Base-by-base conservation (phyloP, 2,329 filamentous ascomycete genomes). In the Curvularia spicifera region DNA sequence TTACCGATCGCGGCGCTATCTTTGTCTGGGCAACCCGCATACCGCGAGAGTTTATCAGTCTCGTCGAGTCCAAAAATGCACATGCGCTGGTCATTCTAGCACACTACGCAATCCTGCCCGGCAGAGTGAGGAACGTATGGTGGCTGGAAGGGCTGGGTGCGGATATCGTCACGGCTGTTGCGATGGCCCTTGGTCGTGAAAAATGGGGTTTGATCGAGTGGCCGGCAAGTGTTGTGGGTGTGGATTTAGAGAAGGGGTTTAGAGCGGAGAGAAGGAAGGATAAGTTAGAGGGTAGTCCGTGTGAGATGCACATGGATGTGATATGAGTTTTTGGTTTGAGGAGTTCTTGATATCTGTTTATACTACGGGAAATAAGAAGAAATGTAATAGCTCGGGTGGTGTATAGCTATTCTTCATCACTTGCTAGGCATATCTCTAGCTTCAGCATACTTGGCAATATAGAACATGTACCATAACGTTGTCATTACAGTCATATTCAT, bases 51-150 rank as follows among this genome's bases (percentile, higher is more conserved):
- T 75, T 73, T 31, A 68, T 76, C 2, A 52, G 61, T 15, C 57
- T 75, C 15, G 55, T 78, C 24, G 70, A 72, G 31, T 53, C 64
- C 39, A 71, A 71, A 50, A 70, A 76, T 29, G 55, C 61, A 1
- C 66, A 73, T 18, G 75, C 75, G 1, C 57, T 79, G 13, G 70
- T 78, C 26, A 69, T 79, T 18, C 57, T 78, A 9, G 76, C 76
- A 9, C 70, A 79, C 52, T 79, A 74, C 52, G 76, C 75, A 18
- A 67, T 78, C 5, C 56, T 79, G 15, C 66, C 75, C 1, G 72
- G 72, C 0, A 59, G 74, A 22, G 68, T 75, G 7, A 57, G 72
- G 15, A 71, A 72, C 24, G 69, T 75, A 7, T 76, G 74, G 74
- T 76, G 73, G 73, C 51, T 76, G 5, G 73, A 76, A 42, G 72